These are phyloP conservation scores for Dactylis glomerata DNA, from an alignment of 176 grass and related monocot species.

Conservation along the genomic window DNA sequence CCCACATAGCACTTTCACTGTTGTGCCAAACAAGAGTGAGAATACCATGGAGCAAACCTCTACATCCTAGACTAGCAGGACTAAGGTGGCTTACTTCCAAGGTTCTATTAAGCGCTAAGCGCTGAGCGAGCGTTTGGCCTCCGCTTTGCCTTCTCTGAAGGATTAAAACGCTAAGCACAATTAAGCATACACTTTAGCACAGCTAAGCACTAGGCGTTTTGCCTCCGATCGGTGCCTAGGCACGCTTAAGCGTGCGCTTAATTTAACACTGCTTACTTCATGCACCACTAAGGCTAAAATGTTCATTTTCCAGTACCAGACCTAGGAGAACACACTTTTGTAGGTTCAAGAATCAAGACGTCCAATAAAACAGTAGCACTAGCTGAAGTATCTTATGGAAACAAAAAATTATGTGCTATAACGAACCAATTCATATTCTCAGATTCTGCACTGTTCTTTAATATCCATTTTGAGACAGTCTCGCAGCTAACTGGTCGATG, in stretches of 20 bases:
- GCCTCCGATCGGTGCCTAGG: too few relatives aligned
- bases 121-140: too few relatives aligned
- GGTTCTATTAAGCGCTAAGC: too few relatives aligned
- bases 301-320: neutral
- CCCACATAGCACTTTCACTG: neutral
- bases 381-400: neutral
- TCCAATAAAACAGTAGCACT: neutral
- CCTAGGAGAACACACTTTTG: neutral
- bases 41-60: neutral
- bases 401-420: neutral
- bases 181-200: too few relatives aligned
- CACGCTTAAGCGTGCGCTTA: too few relatives aligned
- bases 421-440: constrained; percentile 98
- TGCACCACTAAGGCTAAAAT: neutral
- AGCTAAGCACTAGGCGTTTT: too few relatives aligned
- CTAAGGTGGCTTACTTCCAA: neutral
- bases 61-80: neutral
- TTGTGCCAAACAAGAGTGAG: neutral
- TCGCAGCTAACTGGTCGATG: constrained; percentile 86
- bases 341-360: neutral
- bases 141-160: too few relatives aligned
- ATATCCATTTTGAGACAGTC: constrained; percentile 85
- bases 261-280: too few relatives aligned
- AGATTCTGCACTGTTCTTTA: constrained; percentile 93
- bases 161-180: too few relatives aligned